A percentile compares a stretch with the other conserved stretches of the same genome.
phyloP scores from a whole-genome alignment of 1,284 basidiomycete genomes.

The Papiliotrema terrestris region DNA sequence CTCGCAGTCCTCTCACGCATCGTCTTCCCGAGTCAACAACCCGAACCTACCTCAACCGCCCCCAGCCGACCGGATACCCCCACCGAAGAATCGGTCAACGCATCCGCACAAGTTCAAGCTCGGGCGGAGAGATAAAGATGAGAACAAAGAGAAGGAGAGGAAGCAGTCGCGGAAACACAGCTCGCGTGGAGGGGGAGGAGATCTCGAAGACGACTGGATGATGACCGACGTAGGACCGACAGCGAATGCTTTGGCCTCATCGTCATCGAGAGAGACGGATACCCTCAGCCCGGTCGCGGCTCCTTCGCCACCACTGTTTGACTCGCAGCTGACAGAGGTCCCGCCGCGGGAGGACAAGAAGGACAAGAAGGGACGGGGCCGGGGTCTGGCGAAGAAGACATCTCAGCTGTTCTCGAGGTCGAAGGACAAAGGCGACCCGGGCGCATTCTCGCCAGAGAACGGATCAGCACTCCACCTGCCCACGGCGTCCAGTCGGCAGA shows the following conservation, averaged over 20 bases:
- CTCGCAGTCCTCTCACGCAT: constrained; percentile 1
- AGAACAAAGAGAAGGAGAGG: constrained; percentile 17
- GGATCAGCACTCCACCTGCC: constrained; percentile 15
- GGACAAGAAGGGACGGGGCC: constrained; percentile 21
- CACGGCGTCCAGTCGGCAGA: constrained; percentile 19
- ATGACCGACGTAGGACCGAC: constrained; percentile 15
- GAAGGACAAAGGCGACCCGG: constrained; percentile 12
- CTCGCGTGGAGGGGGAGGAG: constrained; percentile 6
- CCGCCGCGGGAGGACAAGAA: constrained; percentile 21
- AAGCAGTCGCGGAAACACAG: constrained; percentile 1
- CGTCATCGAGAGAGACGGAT: background rate
- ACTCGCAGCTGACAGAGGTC: constrained; percentile 24
- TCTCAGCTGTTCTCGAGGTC: constrained; percentile 36
- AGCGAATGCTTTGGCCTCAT: constrained; percentile 9
- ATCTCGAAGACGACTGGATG: constrained; percentile 40
- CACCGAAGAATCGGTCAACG: constrained; percentile 14
- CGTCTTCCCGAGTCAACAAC: background rate
- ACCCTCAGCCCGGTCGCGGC: background rate
- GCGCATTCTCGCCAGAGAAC: constrained; percentile 4
- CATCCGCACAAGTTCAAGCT: constrained; percentile 18
- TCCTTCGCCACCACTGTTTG: constrained; percentile 4
- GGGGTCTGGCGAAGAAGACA: constrained; percentile 43
- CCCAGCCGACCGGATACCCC: constrained; percentile 18
- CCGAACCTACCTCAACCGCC: constrained; percentile 20
- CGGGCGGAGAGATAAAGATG: constrained; percentile 19